These are phyloP conservation scores for Fomes fomentarius DNA, from an alignment of 1,284 basidiomycete genomes.

Conservation along the genomic window DNA sequence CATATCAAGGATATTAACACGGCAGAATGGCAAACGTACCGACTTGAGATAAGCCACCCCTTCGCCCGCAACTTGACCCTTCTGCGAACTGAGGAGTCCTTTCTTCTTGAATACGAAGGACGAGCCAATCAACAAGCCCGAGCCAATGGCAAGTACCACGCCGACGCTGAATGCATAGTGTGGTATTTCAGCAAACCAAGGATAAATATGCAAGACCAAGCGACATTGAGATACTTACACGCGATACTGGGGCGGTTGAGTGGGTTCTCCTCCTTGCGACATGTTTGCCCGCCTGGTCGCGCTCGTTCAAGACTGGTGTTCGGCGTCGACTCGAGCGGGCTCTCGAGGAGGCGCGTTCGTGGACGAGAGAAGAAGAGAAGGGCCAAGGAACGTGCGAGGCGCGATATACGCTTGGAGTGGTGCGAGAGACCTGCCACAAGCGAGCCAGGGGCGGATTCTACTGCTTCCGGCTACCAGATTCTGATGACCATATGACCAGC, in stretches of 20 bases:
- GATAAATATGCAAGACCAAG: too few relatives aligned
- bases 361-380: not conserved
- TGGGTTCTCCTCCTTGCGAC: not conserved
- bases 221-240: constrained; percentile 7
- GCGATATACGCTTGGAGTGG: not conserved
- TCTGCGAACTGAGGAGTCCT: constrained; percentile 44
- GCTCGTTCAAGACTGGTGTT: not conserved
- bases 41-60: constrained; percentile 68
- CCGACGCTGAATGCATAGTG: constrained; percentile 25
- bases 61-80: constrained; percentile 58
- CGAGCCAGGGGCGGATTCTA: not conserved
- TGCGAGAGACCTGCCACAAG: not conserved
- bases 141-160: constrained; percentile 49
- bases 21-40: constrained; percentile 28
- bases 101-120: constrained; percentile 67
- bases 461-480: not conserved
- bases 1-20: not conserved
- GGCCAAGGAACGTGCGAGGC: not conserved
- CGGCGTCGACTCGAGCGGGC: not conserved
- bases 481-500: not conserved
- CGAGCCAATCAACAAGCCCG: constrained; percentile 65
- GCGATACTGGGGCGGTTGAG: constrained; percentile 18
- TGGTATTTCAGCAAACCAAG: not conserved
- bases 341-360: not conserved
- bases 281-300: not conserved